Evolutionary conservation across 345 rosid species (phyloP).

Genomic region (Trapa incisa): DNA sequence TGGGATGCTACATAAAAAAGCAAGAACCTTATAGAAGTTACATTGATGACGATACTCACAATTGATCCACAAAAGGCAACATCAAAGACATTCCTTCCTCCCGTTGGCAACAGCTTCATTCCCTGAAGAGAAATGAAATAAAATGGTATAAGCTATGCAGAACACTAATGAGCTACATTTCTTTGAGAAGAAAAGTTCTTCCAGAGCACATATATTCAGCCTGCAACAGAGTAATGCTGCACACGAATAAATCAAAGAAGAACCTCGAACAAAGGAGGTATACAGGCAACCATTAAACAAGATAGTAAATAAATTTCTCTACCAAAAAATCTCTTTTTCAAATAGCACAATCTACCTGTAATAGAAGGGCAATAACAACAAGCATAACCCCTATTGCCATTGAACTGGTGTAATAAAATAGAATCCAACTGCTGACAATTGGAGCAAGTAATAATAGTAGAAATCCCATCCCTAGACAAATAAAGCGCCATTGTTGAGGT

Average conservation of each 20-base stretch:
- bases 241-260: background rate
- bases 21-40: background rate
- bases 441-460: slow-evolving; percentile 57
- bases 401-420: slow-evolving; percentile 80
- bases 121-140: slow-evolving; percentile 26
- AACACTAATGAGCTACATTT: background rate
- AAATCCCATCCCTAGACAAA: slow-evolving; percentile 56
- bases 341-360: slow-evolving; percentile 45
- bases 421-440: slow-evolving; percentile 79
- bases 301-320: background rate
- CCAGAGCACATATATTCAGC: background rate
- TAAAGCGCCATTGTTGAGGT: slow-evolving; percentile 61
- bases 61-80: slow-evolving; percentile 55
- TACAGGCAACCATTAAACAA: background rate
- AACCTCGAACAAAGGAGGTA: background rate
- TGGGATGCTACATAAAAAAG: slow-evolving; percentile 8
- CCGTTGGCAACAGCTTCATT: slow-evolving; percentile 65
- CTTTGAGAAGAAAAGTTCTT: background rate
- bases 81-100: slow-evolving; percentile 52
- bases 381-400: slow-evolving; percentile 91
- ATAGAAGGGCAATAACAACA: slow-evolving; percentile 56
- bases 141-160: background rate
- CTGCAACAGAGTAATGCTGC: background rate
- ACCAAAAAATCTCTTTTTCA: background rate
- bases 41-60: slow-evolving; percentile 29